phyloP scores from a whole-genome alignment of 352 stramenopile genomes.

The Globisporangium nunn region DNA sequence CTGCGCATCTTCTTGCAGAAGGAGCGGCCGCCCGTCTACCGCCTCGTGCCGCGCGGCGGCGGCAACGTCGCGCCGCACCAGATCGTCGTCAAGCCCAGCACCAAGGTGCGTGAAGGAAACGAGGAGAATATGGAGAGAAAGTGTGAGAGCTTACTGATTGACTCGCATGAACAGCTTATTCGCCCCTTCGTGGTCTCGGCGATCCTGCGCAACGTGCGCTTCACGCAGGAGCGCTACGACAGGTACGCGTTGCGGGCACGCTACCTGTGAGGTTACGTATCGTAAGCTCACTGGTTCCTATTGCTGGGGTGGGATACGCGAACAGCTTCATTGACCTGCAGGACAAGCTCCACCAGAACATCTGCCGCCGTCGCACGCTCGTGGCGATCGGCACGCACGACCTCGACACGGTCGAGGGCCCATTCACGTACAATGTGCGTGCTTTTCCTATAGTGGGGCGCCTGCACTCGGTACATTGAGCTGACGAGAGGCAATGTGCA shows the following conservation, averaged over 20 bases:
- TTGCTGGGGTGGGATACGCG: neutral
- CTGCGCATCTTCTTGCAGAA: conserved; percentile 97
- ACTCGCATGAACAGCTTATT: conserved; percentile 44
- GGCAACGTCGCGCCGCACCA: conserved; percentile 44
- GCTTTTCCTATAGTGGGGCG: neutral
- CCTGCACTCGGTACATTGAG: neutral
- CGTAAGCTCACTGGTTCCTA: neutral
- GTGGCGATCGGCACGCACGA: conserved; percentile 99
- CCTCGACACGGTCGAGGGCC: conserved; percentile 92
- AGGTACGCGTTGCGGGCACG: conserved; percentile 21
- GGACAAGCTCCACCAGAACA: conserved; percentile 99
- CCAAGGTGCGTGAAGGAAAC: conserved; percentile 35
- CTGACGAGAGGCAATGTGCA: too few relatives aligned
- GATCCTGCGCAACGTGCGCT: conserved; percentile 94
- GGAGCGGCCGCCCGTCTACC: conserved; percentile 87
- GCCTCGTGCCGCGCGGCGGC: conserved; percentile 45
- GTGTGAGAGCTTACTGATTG: neutral
- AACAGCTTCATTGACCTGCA: conserved; percentile 99
- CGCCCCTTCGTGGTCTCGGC: conserved; percentile 97
- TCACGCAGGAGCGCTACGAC: conserved; percentile 95
- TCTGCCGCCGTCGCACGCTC: conserved; percentile 98
- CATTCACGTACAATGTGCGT: conserved; percentile 89
- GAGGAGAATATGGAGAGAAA: neutral
- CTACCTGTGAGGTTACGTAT: neutral
- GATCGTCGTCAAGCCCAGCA: conserved; percentile 84